These are phyloP conservation scores for Grosmannia serpens DNA, from an alignment of 2,329 filamentous ascomycete species.

Conservation along the genomic window DNA sequence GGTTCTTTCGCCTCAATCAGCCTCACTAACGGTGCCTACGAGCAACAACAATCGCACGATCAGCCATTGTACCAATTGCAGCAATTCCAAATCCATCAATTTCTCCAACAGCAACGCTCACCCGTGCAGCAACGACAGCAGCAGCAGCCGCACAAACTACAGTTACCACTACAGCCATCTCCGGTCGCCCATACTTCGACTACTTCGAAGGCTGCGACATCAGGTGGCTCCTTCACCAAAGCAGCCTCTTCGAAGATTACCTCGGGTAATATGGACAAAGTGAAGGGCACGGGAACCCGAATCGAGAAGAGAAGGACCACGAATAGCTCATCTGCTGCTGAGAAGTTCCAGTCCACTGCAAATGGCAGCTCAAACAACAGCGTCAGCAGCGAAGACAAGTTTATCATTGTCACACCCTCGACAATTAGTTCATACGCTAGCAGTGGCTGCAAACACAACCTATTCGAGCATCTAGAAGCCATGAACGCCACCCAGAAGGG, in stretches of 20 bases:
- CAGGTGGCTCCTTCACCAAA: background rate
- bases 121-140: background rate
- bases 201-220: background rate
- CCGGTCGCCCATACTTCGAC: background rate
- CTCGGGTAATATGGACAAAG: constrained; percentile 27
- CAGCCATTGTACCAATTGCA: constrained; percentile 1
- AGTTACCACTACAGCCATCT: background rate
- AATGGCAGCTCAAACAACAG: constrained; percentile 6
- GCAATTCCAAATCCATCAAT: background rate
- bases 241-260: constrained; percentile 1
- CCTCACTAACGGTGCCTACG: constrained; percentile 8
- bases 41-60: background rate
- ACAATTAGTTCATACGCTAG: constrained; percentile 40
- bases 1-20: constrained; percentile 12
- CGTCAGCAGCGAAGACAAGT: constrained; percentile 27
- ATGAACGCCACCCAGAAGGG: constrained; percentile 41
- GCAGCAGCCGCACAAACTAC: background rate
- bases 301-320: constrained; percentile 32
- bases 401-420: constrained; percentile 43
- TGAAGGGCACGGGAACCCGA: constrained; percentile 25
- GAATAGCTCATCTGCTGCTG: constrained; percentile 5
- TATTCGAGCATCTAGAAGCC: constrained; percentile 43
- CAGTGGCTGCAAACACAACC: constrained; percentile 27
- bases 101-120: background rate
- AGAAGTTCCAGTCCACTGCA: constrained; percentile 5